Evolutionary conservation across 2,329 filamentous ascomycete genomes (phyloP), one percentile per base, ranked within the genome.

Genomic region (Colletotrichum costaricense): DNA sequence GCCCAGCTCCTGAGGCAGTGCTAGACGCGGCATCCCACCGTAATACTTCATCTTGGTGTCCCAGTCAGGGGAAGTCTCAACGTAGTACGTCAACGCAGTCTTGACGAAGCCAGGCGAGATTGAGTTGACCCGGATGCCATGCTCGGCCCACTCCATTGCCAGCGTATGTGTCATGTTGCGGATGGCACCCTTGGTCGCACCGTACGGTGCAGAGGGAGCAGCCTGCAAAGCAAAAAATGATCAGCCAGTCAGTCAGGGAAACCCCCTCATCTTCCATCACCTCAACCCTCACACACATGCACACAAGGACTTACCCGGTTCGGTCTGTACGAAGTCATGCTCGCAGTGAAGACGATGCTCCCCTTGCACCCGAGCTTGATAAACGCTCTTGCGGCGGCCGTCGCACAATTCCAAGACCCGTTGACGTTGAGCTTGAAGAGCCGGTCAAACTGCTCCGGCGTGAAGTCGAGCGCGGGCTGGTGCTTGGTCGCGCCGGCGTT

Each of bases 21-120:
- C 88, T 49, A 90, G 75, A 33, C 88, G 80, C 12, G 87, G 88
- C 83, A 90, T 89, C 3, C 88, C 88, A 3, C 88, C 87, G 76
- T 90, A 90, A 77, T 90, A 89, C 79, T 88, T 86, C 81, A 90
- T 84, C 80, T 90, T 87, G 74, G 84, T 80, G 69, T 87, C 86
- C 88, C 88, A 90, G 77, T 90, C 88, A 0, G 87, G 85, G 19
- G 84, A 81, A n/a, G 84, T 84, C 70, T 85, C 83, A 5, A 90
- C 87, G 76, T 85, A 87, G 77, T 86, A 87, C 7, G 85, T 87
- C 80, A 88, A 80, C 4, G 84, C 84, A 0, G 85, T 84, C 78
- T 81, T 81, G 63, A 85, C 81, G 64, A 83, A 82, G 77, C 80
- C 86, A 0, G 86, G 86, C 0, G 84, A 86, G 56, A 88, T 80